These are phyloP conservation scores for Phaseolus coccineus DNA, from an alignment of 331 rosid species.

Conservation along the genomic window DNA sequence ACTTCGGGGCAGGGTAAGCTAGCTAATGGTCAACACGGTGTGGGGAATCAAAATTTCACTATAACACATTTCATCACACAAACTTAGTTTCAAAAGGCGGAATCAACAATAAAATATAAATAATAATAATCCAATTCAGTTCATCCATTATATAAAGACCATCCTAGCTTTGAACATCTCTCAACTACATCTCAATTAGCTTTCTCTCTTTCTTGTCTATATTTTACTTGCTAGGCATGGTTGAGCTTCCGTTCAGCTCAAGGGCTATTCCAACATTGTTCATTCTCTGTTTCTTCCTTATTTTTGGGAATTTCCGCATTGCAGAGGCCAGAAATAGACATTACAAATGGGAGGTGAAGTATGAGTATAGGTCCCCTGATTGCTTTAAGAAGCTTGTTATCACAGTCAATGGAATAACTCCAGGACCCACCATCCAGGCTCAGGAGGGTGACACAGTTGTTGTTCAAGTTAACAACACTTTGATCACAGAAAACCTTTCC, in stretches of 20 bases:
- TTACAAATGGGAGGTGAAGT: slow-evolving; percentile 80
- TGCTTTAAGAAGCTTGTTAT: slow-evolving; percentile 74
- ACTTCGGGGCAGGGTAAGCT: not conserved
- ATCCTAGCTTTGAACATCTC: not conserved
- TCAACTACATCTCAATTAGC: not conserved
- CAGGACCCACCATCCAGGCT: slow-evolving; percentile 88
- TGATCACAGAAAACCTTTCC: slow-evolving; percentile 77
- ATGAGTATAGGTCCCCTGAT: slow-evolving; percentile 80
- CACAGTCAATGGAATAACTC: slow-evolving; percentile 75
- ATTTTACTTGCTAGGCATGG: slow-evolving; percentile 40
- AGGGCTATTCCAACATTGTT: slow-evolving; percentile 39
- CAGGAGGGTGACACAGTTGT: slow-evolving; percentile 75
- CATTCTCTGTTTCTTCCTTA: slow-evolving; percentile 41
- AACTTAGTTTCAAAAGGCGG: slow-evolving; percentile 28
- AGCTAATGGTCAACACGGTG: slow-evolving; percentile 6
- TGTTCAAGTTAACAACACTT: slow-evolving; percentile 71
- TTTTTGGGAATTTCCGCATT: slow-evolving; percentile 36
- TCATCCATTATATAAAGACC: slow-evolving; percentile 19
- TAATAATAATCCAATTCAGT: not conserved
- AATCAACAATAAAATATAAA: not conserved
- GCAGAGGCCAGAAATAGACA: slow-evolving; percentile 64
- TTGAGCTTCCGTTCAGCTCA: slow-evolving; percentile 27
- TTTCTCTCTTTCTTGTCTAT: not conserved
- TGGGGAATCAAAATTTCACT: not conserved
- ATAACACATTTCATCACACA: not conserved